A percentile compares a stretch with the other conserved stretches of the same genome.
These are phyloP conservation scores for Harrya chromipes DNA, from an alignment of 768 basidiomycete species.

Conservation along the genomic window DNA sequence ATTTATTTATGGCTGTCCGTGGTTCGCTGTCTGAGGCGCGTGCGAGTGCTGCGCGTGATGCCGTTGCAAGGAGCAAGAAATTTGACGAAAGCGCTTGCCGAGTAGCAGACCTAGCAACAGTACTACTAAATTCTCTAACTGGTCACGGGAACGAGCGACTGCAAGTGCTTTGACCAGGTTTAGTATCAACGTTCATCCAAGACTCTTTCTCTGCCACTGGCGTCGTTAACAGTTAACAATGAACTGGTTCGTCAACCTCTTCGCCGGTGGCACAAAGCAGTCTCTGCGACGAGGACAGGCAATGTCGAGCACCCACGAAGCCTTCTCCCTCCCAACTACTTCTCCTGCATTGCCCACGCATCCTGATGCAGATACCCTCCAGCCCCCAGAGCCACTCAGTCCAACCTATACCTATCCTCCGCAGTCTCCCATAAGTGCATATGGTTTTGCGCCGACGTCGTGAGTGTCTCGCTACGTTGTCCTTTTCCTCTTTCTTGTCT, in stretches of 20 bases:
- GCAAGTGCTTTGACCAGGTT: conserved; percentile 10
- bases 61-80: conserved; percentile 18
- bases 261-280: conserved; percentile 49
- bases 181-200: conserved; percentile 8
- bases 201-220: conserved; percentile 1
- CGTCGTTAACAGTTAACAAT: conserved; percentile 38
- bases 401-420: conserved; percentile 80
- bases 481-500: conserved; percentile 3
- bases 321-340: conserved; percentile 79
- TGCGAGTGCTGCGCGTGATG: conserved; percentile 15
- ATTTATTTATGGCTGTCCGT: conserved; percentile 1
- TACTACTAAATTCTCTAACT: too few relatives aligned
- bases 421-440: conserved; percentile 47
- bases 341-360: conserved; percentile 56
- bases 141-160: too few relatives aligned
- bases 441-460: conserved; percentile 61
- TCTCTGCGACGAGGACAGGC: conserved; percentile 58
- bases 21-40: background rate
- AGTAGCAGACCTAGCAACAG: too few relatives aligned
- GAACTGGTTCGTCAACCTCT: conserved; percentile 74
- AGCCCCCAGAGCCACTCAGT: conserved; percentile 47
- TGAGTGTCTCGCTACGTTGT: conserved; percentile 27
- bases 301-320: conserved; percentile 78
- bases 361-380: conserved; percentile 54
- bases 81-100: background rate